Conservation (phyloP, 805 yeast species). For the Debaryomyces hansenii region DNA sequence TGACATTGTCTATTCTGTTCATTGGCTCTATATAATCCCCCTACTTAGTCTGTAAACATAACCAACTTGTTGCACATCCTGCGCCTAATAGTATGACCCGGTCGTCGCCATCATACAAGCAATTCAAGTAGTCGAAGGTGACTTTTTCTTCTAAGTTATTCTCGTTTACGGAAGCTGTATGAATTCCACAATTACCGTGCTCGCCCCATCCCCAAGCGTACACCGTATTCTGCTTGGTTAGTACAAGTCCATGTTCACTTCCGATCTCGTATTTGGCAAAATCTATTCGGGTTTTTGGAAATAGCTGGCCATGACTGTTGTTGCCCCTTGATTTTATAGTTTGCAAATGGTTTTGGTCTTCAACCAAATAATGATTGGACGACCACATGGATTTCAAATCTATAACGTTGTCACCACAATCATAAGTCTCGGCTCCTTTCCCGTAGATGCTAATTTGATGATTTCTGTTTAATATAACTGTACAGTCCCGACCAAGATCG, state of each 20-base stretch:
- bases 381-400: constrained; percentile 68
- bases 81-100: constrained; percentile 41
- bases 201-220: constrained; percentile 98
- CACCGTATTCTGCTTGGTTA: constrained; percentile 33
- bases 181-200: constrained; percentile 88
- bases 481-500: constrained; percentile 60
- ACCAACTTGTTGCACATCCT: constrained; percentile 74
- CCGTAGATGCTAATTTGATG: constrained; percentile 17
- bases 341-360: not conserved
- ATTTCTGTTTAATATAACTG: constrained; percentile 33
- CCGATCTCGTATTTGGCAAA: constrained; percentile 51
- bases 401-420: not conserved
- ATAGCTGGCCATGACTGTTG: constrained; percentile 71
- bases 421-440: constrained; percentile 6
- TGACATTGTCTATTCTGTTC: constrained; percentile 46
- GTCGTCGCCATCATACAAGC: constrained; percentile 21
- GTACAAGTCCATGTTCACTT: constrained; percentile 80
- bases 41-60: constrained; percentile 26
- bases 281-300: constrained; percentile 14
- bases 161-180: not conserved
- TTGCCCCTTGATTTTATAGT: constrained; percentile 62
- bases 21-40: constrained; percentile 1
- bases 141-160: constrained; percentile 20
- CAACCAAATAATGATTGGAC: constrained; percentile 54
- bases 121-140: constrained; percentile 38